phyloP scores from a whole-genome alignment of 2,329 filamentous ascomycete species.

The Trichoderma gracile region DNA sequence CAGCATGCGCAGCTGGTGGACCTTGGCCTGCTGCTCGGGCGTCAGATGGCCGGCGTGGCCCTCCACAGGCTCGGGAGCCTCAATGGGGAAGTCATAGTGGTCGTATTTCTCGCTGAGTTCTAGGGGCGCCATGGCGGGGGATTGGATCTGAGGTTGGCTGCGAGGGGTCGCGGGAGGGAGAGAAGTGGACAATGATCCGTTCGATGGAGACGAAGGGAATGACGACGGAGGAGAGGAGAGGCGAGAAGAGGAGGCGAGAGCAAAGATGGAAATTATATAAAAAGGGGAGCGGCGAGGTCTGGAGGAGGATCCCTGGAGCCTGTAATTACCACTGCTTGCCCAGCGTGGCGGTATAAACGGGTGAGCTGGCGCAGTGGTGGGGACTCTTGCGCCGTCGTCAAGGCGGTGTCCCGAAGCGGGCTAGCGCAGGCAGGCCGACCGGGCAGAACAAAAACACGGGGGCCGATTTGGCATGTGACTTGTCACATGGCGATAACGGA shows the following conservation, averaged over 20 bases:
- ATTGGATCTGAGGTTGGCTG: neutral
- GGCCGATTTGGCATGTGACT: slow-evolving; percentile 27
- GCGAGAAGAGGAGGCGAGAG: slow-evolving; percentile 15
- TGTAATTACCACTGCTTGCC: slow-evolving; percentile 25
- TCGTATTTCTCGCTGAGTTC: slow-evolving; percentile 88
- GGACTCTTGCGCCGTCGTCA: slow-evolving; percentile 10
- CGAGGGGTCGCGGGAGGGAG: slow-evolving; percentile 18
- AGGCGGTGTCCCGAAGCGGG: slow-evolving; percentile 18
- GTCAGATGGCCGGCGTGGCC: slow-evolving; percentile 91
- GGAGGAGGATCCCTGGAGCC: slow-evolving; percentile 21
- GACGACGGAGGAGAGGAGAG: neutral
- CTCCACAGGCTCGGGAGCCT: slow-evolving; percentile 64
- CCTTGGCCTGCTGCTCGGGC: slow-evolving; percentile 82
- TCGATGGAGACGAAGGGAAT: neutral
- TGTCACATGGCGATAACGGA: slow-evolving; percentile 33
- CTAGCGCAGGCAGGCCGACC: neutral
- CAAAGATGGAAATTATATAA: slow-evolving; percentile 16
- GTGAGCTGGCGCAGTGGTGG: slow-evolving; percentile 16
- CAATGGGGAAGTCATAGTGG: slow-evolving; percentile 88
- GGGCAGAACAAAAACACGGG: neutral
- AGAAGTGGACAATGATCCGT: neutral
- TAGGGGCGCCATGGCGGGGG: slow-evolving; percentile 51
- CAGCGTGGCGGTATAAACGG: slow-evolving; percentile 26
- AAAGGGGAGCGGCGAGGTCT: slow-evolving; percentile 17
- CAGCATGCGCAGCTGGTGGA: slow-evolving; percentile 79